Evolutionary conservation across 192 early-diverging fungal genomes (phyloP).

Genomic region (Geranomyces michiganensis): DNA sequence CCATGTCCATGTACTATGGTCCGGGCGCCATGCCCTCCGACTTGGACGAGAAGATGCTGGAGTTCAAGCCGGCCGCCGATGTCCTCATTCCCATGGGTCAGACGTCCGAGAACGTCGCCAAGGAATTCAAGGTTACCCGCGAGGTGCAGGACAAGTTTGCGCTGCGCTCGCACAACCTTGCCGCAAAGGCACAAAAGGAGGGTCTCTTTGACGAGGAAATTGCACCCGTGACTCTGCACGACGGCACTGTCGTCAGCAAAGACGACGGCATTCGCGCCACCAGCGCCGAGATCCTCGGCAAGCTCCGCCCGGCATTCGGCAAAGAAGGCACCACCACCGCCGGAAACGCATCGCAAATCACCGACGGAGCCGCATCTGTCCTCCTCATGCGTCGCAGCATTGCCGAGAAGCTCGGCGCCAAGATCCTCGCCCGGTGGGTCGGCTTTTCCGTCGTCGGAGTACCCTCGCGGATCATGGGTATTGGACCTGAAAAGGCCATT

Average conservation of each 20-base stretch:
- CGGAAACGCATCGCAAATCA: conserved; percentile 96
- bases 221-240: conserved; percentile 79
- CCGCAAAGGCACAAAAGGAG: conserved; percentile 83
- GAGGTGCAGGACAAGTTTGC: conserved; percentile 91
- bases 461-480: conserved; percentile 93
- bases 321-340: conserved; percentile 86
- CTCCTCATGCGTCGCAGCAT: conserved; percentile 92
- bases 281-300: conserved; percentile 77
- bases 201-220: conserved; percentile 93
- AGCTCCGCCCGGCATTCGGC: conserved; percentile 90
- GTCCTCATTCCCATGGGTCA: conserved; percentile 72
- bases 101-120: conserved; percentile 97
- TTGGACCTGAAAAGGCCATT: conserved; percentile 94
- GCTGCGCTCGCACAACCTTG: conserved; percentile 80
- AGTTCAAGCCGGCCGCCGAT: conserved; percentile 73
- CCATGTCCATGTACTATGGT: conserved; percentile 90
- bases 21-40: conserved; percentile 74
- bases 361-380: conserved; percentile 89
- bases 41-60: conserved; percentile 74
- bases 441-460: conserved; percentile 88
- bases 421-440: conserved; percentile 85
- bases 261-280: conserved; percentile 94
- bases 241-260: conserved; percentile 77
- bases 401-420: conserved; percentile 83
- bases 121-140: conserved; percentile 83